Evolutionary conservation across 78 protist species (phyloP).

Genomic region (Dictyostelium firmibasis): DNA sequence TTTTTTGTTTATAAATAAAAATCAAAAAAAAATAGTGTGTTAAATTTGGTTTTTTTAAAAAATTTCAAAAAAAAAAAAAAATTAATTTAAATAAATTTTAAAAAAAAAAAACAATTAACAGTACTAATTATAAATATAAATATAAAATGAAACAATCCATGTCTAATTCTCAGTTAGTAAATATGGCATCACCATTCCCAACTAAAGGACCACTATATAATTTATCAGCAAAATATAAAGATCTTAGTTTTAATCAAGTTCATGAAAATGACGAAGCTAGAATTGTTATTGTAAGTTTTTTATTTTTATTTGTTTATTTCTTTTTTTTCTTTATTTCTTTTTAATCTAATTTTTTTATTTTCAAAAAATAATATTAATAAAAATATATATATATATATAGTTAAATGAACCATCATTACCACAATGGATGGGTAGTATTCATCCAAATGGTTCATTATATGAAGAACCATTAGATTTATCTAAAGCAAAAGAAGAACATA

Average conservation of each 20-base stretch:
- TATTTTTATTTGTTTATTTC: neutral
- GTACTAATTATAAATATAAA: neutral
- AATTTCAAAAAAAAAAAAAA: too few relatives aligned
- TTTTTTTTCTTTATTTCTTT: neutral
- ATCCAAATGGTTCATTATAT: conserved; percentile 89
- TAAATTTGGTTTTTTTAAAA: too few relatives aligned
- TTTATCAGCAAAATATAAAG: neutral
- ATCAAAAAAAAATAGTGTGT: too few relatives aligned
- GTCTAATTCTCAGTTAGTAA: neutral
- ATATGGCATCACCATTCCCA: neutral
- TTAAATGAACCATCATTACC: conserved; percentile 74
- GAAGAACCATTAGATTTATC: conserved; percentile 90
- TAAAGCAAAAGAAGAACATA: conserved; percentile 83
- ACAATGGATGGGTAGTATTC: conserved; percentile 88
- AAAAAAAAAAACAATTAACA: neutral
- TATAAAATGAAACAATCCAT: neutral
- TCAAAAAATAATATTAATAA: too few relatives aligned
- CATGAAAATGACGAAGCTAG: conserved; percentile 89
- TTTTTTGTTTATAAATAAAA: too few relatives aligned
- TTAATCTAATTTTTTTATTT: neutral
- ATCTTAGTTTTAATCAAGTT: conserved; percentile 40
- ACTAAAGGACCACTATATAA: neutral
- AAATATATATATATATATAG: too few relatives aligned
- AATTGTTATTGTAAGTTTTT: conserved; percentile 80
- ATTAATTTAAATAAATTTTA: neutral